Conservation (phyloP, 257 asterid genomes). For the Cinchona pubescens region DNA sequence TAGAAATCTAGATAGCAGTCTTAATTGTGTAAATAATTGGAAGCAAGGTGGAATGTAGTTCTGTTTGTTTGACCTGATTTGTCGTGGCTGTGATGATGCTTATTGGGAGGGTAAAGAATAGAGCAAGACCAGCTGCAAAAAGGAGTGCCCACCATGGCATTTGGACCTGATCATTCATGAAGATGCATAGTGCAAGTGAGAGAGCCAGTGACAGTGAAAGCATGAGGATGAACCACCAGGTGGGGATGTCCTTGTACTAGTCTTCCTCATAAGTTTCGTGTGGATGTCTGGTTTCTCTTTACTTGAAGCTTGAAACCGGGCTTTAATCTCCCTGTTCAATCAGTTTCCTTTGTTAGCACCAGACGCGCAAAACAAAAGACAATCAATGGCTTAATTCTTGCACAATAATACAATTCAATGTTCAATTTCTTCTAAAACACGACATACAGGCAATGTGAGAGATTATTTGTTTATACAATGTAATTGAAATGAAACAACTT, state of each 20-base stretch:
- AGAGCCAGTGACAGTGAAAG: conserved; percentile 41
- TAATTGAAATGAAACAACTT: conserved; percentile 15
- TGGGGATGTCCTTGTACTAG: conserved; percentile 59
- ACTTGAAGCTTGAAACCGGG: conserved; percentile 28
- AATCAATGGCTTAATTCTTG: not conserved
- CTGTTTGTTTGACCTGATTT: conserved; percentile 42
- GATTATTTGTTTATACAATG: not conserved
- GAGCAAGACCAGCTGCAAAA: conserved; percentile 39
- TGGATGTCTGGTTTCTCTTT: conserved; percentile 58
- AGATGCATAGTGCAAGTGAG: conserved; percentile 49
- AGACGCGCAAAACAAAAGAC: not conserved
- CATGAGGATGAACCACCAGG: conserved; percentile 61
- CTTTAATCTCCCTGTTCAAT: conserved; percentile 45
- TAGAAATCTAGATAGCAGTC: not conserved
- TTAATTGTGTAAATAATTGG: not conserved
- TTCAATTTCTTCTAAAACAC: not conserved
- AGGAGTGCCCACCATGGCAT: conserved; percentile 86
- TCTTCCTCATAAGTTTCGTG: conserved; percentile 63
- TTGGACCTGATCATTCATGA: conserved; percentile 62
- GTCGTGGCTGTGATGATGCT: conserved; percentile 79
- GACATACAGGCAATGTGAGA: not conserved
- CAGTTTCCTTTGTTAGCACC: not conserved
- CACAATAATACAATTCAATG: not conserved
- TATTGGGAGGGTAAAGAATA: conserved; percentile 61
- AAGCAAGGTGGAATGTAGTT: not conserved